phyloP scores from a whole-genome alignment of 768 basidiomycete genomes.

The Leccinum broughii region DNA sequence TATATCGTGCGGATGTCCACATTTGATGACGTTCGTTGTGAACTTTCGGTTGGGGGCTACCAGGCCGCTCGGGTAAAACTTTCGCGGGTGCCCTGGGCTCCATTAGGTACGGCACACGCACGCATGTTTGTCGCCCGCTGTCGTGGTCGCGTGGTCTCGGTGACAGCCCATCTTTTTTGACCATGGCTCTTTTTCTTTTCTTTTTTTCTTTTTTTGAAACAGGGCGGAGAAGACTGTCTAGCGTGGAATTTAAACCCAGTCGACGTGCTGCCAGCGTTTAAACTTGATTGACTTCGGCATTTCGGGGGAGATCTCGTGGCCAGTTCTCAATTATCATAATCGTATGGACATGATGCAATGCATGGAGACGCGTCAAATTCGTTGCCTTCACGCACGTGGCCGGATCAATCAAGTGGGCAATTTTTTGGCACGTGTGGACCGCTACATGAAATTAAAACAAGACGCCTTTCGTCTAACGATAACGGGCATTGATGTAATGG shows the following conservation, averaged over 20 bases:
- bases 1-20: neutral
- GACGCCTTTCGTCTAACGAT: conserved; percentile 17
- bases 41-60: neutral
- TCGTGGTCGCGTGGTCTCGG: conserved; percentile 20
- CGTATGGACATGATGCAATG: neutral
- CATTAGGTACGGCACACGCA: conserved; percentile 2
- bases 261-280: conserved; percentile 22
- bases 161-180: conserved; percentile 2
- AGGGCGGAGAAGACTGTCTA: conserved; percentile 16
- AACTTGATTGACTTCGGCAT: conserved; percentile 25
- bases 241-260: conserved; percentile 19
- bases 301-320: conserved; percentile 6
- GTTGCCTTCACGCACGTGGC: conserved; percentile 10
- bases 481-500: conserved; percentile 18
- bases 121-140: conserved; percentile 12
- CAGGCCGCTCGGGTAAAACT: conserved; percentile 12
- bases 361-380: conserved; percentile 22
- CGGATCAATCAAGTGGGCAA: conserved; percentile 22
- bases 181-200: neutral
- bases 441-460: conserved; percentile 15
- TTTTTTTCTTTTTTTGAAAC: conserved; percentile 18
- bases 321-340: neutral
- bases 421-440: conserved; percentile 13
- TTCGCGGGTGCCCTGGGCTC: conserved; percentile 24
- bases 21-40: neutral